A percentile compares a stretch with the other conserved stretches of the same genome.
phyloP scores from a whole-genome alignment of 257 asterid genomes.

The Nicotiana noctiflora region DNA sequence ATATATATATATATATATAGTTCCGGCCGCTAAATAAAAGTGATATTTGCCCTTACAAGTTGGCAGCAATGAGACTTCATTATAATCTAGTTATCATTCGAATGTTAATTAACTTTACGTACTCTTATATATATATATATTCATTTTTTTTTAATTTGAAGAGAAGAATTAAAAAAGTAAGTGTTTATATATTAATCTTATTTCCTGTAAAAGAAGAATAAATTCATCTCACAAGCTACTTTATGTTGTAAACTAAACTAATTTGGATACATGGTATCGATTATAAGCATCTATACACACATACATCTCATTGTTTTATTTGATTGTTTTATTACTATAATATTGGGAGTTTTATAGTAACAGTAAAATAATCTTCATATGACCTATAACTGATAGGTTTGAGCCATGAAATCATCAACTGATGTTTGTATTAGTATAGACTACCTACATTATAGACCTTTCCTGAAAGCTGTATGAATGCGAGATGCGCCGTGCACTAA shows the following conservation, averaged over 20 bases:
- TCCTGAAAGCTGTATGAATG: too few species aligned
- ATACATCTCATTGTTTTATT: neutral
- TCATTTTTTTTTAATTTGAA: neutral
- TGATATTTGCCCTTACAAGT: too few species aligned
- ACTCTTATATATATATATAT: neutral
- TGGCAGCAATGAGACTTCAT: neutral
- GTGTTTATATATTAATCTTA: neutral
- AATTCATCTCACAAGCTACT: neutral
- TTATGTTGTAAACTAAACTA: neutral
- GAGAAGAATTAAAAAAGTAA: neutral
- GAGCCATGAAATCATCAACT: too few species aligned
- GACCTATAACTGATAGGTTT: too few species aligned
- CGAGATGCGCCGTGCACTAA: too few species aligned
- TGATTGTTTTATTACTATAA: neutral
- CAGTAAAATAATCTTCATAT: too few species aligned
- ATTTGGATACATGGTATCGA: neutral
- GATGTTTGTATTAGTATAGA: too few species aligned
- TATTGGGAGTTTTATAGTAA: too few species aligned
- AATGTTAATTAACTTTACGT: neutral
- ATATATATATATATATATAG: too few species aligned
- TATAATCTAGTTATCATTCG: neutral
- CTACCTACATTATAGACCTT: too few species aligned
- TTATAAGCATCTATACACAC: neutral
- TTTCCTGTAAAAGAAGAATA: neutral
- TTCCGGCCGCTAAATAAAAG: too few species aligned